Conservation (phyloP, 129 eudicot genomes). For the Artemisia tridentata region DNA sequence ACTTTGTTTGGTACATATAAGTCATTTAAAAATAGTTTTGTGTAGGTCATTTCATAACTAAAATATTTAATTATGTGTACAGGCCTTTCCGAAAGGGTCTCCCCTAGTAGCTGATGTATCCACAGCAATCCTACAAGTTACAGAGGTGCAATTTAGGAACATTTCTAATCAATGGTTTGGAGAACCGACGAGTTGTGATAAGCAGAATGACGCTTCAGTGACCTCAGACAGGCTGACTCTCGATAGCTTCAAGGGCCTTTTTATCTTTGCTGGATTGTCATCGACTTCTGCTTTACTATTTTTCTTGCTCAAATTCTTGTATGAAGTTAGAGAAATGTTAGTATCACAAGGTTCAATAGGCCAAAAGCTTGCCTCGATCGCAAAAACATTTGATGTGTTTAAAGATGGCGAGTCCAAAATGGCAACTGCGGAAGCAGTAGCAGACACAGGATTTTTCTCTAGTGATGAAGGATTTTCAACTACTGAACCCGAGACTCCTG, state of each 20-base stretch:
- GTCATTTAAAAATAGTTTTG: too few species aligned
- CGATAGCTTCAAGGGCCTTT: slow-evolving; percentile 60
- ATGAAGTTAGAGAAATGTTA: slow-evolving; percentile 41
- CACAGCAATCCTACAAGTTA: slow-evolving; percentile 43
- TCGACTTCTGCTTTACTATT: slow-evolving; percentile 41
- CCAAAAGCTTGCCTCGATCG: slow-evolving; percentile 35
- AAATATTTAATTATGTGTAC: not conserved
- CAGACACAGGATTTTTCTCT: slow-evolving; percentile 21
- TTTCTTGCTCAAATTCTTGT: slow-evolving; percentile 34
- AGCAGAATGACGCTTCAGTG: slow-evolving; percentile 19
- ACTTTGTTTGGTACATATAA: too few species aligned
- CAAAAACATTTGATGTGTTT: slow-evolving; percentile 29
- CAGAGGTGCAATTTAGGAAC: slow-evolving; percentile 34
- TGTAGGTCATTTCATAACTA: too few species aligned
- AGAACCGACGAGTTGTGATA: slow-evolving; percentile 25
- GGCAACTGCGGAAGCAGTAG: not conserved
- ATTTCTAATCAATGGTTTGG: slow-evolving; percentile 37
- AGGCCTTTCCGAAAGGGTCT: slow-evolving; percentile 63
- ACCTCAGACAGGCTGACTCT: slow-evolving; percentile 48
- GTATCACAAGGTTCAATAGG: slow-evolving; percentile 26
- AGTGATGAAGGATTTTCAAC: slow-evolving; percentile 40
- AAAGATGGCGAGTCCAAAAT: slow-evolving; percentile 32
- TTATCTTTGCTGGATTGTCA: slow-evolving; percentile 49
- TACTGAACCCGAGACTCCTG: slow-evolving; percentile 39
- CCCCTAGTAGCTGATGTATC: slow-evolving; percentile 48